Conservation (phyloP, 495 filamentous ascomycete species). For the Aspergillus steynii region DNA sequence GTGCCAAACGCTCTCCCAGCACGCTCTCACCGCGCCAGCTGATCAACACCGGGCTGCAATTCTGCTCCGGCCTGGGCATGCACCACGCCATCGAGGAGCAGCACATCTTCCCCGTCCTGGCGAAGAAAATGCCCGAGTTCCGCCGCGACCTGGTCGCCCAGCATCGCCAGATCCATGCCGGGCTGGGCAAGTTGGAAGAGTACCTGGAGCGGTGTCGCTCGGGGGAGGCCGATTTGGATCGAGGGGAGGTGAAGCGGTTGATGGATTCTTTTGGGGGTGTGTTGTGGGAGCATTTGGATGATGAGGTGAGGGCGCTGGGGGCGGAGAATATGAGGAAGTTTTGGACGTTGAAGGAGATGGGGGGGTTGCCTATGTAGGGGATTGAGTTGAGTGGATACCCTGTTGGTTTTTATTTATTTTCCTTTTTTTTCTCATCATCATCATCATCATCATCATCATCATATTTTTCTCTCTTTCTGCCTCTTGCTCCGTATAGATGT, state of each 20-base stretch:
- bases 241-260: constrained; percentile 64
- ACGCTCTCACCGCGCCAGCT: constrained; percentile 61
- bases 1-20: constrained; percentile 49
- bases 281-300: constrained; percentile 70
- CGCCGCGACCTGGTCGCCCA: constrained; percentile 67
- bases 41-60: constrained; percentile 61
- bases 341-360: constrained; percentile 79
- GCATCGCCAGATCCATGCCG: constrained; percentile 78
- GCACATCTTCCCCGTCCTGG: constrained; percentile 78
- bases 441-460: too few relatives aligned
- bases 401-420: neutral
- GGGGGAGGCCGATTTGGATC: constrained; percentile 67
- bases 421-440: neutral
- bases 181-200: constrained; percentile 68
- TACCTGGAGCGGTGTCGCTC: constrained; percentile 65
- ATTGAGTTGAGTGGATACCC: neutral
- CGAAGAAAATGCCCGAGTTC: constrained; percentile 80
- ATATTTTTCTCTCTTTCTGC: too few relatives aligned
- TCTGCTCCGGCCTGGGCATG: constrained; percentile 65
- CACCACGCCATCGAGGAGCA: constrained; percentile 87
- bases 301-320: constrained; percentile 68
- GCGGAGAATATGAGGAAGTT: constrained; percentile 88
- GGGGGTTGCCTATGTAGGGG: constrained; percentile 63
- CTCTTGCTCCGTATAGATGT: too few relatives aligned
- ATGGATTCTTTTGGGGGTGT: constrained; percentile 70